Conservation (phyloP, 441 rosid species). For the Populus tomentosa region DNA sequence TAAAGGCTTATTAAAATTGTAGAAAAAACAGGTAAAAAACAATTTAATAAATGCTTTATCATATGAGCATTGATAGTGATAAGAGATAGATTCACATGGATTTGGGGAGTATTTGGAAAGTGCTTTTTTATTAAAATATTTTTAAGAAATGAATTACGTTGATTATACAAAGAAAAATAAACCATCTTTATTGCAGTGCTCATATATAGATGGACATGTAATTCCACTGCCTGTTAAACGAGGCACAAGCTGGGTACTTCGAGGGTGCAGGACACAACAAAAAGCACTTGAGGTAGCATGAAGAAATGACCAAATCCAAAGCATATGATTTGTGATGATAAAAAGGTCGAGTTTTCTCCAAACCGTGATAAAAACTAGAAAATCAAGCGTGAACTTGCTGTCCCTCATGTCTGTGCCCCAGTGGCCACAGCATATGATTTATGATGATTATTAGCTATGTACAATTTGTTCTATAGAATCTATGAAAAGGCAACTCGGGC, state of each 20-base stretch:
- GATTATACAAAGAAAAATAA: no score
- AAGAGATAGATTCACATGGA: not conserved
- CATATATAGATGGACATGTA: no score
- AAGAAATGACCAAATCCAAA: not conserved
- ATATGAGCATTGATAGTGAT: not conserved
- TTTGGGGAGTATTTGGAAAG: not conserved
- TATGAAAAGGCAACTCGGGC: not conserved
- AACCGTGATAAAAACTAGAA: not conserved
- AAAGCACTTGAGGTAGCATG: not conserved
- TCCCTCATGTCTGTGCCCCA: conserved; percentile 7
- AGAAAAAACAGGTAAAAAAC: no score
- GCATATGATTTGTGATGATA: conserved; percentile 3
- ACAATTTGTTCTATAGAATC: conserved; percentile 6
- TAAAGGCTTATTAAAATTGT: no score
- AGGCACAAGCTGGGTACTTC: no score
- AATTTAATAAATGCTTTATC: not conserved
- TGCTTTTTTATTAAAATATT: no score
- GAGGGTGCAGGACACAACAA: no score
- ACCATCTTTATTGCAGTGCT: no score
- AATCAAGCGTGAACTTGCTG: conserved; percentile 14
- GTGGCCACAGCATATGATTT: conserved; percentile 7
- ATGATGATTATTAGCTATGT: conserved; percentile 9
- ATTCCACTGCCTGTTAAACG: no score
- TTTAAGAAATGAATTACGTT: no score
- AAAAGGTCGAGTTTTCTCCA: not conserved